Percentiles rank a stretch among this genome's conserved stretches.
These are phyloP conservation scores for carrot (Daucus carota) DNA, from an alignment of 129 eudicot species.

Conservation along the genomic window DNA sequence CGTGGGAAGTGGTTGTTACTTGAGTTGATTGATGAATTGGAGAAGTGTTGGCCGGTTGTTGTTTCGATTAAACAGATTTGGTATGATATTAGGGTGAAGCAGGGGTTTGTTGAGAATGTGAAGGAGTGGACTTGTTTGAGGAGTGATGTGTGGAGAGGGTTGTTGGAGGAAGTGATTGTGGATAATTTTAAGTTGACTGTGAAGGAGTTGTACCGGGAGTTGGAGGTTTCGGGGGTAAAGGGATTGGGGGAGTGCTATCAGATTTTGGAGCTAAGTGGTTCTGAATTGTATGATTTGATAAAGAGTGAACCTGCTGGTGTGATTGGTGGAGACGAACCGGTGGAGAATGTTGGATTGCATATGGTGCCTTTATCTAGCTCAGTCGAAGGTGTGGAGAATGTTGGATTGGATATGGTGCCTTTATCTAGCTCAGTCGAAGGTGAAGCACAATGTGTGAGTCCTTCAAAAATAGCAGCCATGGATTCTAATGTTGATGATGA, in stretches of 20 bases:
- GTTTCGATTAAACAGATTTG: slow-evolving; percentile 72
- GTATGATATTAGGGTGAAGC: slow-evolving; percentile 58
- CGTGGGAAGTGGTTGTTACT: slow-evolving; percentile 74
- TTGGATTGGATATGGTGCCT: background rate
- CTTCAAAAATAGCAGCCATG: background rate
- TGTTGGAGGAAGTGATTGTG: slow-evolving; percentile 33
- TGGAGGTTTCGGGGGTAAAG: slow-evolving; percentile 20
- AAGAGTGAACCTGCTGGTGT: slow-evolving; percentile 19
- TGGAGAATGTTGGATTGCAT: background rate
- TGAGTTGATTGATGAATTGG: slow-evolving; percentile 46
- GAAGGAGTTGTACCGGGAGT: slow-evolving; percentile 24
- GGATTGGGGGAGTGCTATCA: slow-evolving; percentile 16
- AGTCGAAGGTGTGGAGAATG: slow-evolving; percentile 7
- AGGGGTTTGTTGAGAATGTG: slow-evolving; percentile 24
- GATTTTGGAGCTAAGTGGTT: slow-evolving; percentile 20
- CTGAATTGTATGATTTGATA: slow-evolving; percentile 22
- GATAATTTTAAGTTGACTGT: slow-evolving; percentile 36
- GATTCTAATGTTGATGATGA: slow-evolving; percentile 15
- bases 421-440: slow-evolving; percentile 10
- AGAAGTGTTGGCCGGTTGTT: slow-evolving; percentile 29
- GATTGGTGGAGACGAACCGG: slow-evolving; percentile 7
- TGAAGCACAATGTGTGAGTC: background rate
- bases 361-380: background rate
- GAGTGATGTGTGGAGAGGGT: slow-evolving; percentile 42
- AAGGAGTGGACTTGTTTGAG: slow-evolving; percentile 60